Evolutionary conservation across 2,329 filamentous ascomycete genomes (phyloP), one percentile per base, ranked within the genome.

Genomic region (Chaetomium sp.): DNA sequence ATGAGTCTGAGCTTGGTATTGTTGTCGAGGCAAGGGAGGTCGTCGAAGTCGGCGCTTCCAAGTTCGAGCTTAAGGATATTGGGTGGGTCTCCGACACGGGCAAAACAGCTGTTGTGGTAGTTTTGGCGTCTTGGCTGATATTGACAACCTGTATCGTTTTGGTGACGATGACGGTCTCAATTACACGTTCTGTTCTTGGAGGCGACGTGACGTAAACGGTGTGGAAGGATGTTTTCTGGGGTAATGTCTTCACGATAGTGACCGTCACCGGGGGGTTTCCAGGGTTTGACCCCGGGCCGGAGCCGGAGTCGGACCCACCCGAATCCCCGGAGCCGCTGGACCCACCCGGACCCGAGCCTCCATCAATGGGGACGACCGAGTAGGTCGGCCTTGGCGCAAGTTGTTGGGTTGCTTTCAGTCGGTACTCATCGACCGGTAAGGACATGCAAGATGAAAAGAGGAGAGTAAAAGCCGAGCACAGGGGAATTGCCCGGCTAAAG

Each of bases 361-460:
- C 76, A 54, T 77, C 73, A 63, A 78, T 77, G 7, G 76, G 74
- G 29, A 78, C 75, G 1, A 78, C 75, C 10, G 77, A 78, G 60
- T 77, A 78, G 1, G 75, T 78, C 42, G 76, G 75, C 49, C 75
- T 72, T 21, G 76, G 68, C 19, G 65, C 72, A 6, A 77, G 66
- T 5, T 49, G 62, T 21, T 64, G 59, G 6, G 67, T 58, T 29
- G 65, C 55, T 9, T 64, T 53, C 4, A 33, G 57, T 38, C 51
- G 62, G 35, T 64, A 68, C n/a, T 69, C 67, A 45, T 72, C 59
- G 19, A 77, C 68, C 5, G 77, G 76, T 54, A 75, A 63, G 4
- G 72, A 72, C 12, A 66, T 64, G 45, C 69, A 72, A 38, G 68
- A 21, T 27, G 54, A 25, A 12, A 62, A 58, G 4, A 73, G 54